A percentile compares a stretch with the other conserved stretches of the same genome.
phyloP scores from a whole-genome alignment of 2,329 filamentous ascomycete genomes.

The Xylaria sp. region DNA sequence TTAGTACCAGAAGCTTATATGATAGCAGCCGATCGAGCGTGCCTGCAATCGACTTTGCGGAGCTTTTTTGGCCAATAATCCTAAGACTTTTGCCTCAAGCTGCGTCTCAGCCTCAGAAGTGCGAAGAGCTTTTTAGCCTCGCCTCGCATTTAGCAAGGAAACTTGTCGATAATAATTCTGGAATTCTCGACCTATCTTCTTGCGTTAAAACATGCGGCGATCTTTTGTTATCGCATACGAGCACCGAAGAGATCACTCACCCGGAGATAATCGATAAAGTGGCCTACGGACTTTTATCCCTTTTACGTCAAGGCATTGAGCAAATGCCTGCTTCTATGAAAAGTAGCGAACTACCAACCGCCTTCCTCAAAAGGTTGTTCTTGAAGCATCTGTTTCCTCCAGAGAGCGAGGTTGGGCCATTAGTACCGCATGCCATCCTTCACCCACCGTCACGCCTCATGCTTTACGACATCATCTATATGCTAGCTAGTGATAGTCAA shows the following conservation, averaged over 20 bases:
- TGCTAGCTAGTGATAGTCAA: constrained; percentile 64
- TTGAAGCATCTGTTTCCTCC: constrained; percentile 74
- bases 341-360: constrained; percentile 36
- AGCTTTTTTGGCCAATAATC: constrained; percentile 61
- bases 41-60: constrained; percentile 54
- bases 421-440: constrained; percentile 59
- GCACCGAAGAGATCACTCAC: constrained; percentile 53
- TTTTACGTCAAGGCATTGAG: constrained; percentile 50
- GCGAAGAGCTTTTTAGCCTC: constrained; percentile 56
- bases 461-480: constrained; percentile 70
- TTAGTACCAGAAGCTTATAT: constrained; percentile 43
- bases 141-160: constrained; percentile 46
- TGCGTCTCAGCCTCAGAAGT: constrained; percentile 49
- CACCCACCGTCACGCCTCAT: constrained; percentile 66
- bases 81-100: constrained; percentile 54
- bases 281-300: constrained; percentile 52
- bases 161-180: constrained; percentile 44
- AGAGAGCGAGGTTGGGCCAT: constrained; percentile 46
- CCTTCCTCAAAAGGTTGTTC: constrained; percentile 64
- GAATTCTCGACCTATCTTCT: constrained; percentile 40
- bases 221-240: constrained; percentile 44
- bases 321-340: constrained; percentile 45
- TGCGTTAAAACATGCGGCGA: constrained; percentile 45
- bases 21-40: constrained; percentile 46
- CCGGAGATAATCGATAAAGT: constrained; percentile 53